Percentiles rank a stretch among this genome's conserved stretches.
phyloP scores from a whole-genome alignment of 805 yeast species.

The Schwanniomyces pseudopolymorphus region DNA sequence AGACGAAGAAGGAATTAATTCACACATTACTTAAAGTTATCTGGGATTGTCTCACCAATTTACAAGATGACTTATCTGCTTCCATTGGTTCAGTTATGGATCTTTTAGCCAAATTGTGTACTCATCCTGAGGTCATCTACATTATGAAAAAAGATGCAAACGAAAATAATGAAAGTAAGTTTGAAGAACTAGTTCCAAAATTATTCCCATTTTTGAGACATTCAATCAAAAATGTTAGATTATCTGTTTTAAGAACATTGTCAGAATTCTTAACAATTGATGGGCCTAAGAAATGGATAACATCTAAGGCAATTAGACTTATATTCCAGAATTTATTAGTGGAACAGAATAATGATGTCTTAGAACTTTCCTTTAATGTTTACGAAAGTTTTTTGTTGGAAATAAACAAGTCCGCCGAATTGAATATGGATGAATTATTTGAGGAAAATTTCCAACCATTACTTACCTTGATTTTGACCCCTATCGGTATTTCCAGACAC shows the following conservation, averaged over 20 bases:
- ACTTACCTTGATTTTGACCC: constrained; percentile 77
- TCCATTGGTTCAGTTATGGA: constrained; percentile 97
- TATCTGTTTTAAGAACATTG: constrained; percentile 80
- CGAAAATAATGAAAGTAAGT: constrained; percentile 53
- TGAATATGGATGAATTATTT: constrained; percentile 53
- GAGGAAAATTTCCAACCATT: constrained; percentile 58
- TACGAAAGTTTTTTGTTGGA: constrained; percentile 57
- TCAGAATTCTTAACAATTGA: constrained; percentile 67
- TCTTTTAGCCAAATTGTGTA: constrained; percentile 80
- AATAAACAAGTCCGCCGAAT: constrained; percentile 27
- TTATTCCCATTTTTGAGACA: constrained; percentile 91
- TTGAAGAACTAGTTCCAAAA: constrained; percentile 80
- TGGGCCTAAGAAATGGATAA: constrained; percentile 72
- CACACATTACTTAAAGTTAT: constrained; percentile 60
- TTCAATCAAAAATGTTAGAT: constrained; percentile 87
- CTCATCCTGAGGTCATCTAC: constrained; percentile 73
- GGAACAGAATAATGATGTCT: constrained; percentile 80
- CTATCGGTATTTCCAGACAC: constrained; percentile 90
- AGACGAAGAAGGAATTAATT: constrained; percentile 51
- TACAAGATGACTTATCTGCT: constrained; percentile 90
- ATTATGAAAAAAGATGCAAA: constrained; percentile 64
- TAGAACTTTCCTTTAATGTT: constrained; percentile 60
- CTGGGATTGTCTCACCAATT: constrained; percentile 85
- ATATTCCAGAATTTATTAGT: constrained; percentile 83
- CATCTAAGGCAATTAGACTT: constrained; percentile 68